phyloP scores from a whole-genome alignment of 2,329 filamentous ascomycete genomes.

The Fusarium chaquense region DNA sequence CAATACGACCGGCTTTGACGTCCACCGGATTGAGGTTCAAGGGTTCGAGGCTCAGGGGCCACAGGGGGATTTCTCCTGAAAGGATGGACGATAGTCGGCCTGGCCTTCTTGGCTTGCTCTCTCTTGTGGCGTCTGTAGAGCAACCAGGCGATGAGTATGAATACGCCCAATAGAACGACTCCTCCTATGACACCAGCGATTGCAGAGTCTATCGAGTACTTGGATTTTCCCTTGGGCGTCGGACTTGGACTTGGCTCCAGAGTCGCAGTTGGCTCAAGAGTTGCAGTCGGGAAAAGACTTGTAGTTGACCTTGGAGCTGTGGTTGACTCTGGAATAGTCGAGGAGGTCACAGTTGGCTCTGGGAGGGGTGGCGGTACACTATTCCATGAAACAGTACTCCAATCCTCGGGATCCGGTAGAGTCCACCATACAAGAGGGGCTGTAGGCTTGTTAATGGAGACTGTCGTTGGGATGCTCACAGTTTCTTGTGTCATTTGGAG shows the following conservation, averaged over 20 bases:
- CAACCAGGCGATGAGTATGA: not conserved
- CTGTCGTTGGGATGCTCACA: not conserved
- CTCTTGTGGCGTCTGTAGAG: not conserved
- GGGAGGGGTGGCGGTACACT: not conserved
- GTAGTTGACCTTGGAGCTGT: too few relatives aligned
- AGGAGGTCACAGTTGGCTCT: not conserved
- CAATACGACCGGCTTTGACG: not conserved
- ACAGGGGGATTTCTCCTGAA: not conserved
- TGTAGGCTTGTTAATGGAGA: conserved; percentile 4
- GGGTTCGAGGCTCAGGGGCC: not conserved
- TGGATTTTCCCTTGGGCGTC: not conserved
- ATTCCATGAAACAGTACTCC: not conserved
- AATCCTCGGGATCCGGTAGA: not conserved
- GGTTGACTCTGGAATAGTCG: not conserved
- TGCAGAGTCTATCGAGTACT: too few relatives aligned
- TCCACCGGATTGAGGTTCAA: not conserved
- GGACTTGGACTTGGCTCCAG: not conserved
- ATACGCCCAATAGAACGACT: not conserved
- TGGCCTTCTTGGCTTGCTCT: not conserved
- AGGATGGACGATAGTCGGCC: not conserved
- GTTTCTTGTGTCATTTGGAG: not conserved
- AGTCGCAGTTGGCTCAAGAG: not conserved
- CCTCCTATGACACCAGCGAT: not conserved
- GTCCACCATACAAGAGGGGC: not conserved
- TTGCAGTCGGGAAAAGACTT: too few relatives aligned